Percentiles rank a stretch among this genome's conserved stretches.
Conservation (phyloP, 306 rosid genomes). For the Vigna nakashimae region DNA sequence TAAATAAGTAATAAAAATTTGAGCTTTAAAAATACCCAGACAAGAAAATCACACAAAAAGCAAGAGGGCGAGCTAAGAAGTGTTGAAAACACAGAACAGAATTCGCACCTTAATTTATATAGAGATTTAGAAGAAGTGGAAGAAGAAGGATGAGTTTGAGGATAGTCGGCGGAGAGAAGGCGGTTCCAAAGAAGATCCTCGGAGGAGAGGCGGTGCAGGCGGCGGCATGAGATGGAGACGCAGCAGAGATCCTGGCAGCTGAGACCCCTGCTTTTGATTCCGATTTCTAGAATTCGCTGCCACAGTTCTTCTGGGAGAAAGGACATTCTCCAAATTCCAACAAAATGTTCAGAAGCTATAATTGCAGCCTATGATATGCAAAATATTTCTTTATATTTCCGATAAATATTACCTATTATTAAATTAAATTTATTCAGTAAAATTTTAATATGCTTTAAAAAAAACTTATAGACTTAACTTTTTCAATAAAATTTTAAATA, state of each 20-base stretch:
- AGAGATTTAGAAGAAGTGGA: constrained; percentile 50
- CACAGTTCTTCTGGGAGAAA: constrained; percentile 74
- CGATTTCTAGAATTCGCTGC: constrained; percentile 69
- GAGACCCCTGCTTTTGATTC: constrained; percentile 45
- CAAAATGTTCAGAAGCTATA: background rate
- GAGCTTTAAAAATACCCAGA: constrained; percentile 29
- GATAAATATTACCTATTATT: background rate
- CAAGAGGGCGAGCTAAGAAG: too few species aligned
- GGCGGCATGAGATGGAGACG: constrained; percentile 71
- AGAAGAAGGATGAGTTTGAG: constrained; percentile 37
- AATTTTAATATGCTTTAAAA: background rate
- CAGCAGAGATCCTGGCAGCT: constrained; percentile 73
- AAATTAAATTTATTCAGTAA: background rate
- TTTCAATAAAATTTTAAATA: too few species aligned
- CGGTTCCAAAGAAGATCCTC: constrained; percentile 66
- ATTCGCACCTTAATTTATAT: constrained; percentile 60
- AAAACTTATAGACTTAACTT: too few species aligned
- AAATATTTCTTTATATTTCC: background rate
- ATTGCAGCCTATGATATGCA: background rate
- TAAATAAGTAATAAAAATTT: constrained; percentile 1
- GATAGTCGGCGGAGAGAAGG: constrained; percentile 69
- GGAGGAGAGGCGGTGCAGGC: constrained; percentile 63
- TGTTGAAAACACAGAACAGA: background rate
- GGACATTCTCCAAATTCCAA: constrained; percentile 38
- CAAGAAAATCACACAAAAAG: background rate